Base-by-base conservation (phyloP, 2,329 filamentous ascomycete species). In the Ophiostoma sp. region DNA sequence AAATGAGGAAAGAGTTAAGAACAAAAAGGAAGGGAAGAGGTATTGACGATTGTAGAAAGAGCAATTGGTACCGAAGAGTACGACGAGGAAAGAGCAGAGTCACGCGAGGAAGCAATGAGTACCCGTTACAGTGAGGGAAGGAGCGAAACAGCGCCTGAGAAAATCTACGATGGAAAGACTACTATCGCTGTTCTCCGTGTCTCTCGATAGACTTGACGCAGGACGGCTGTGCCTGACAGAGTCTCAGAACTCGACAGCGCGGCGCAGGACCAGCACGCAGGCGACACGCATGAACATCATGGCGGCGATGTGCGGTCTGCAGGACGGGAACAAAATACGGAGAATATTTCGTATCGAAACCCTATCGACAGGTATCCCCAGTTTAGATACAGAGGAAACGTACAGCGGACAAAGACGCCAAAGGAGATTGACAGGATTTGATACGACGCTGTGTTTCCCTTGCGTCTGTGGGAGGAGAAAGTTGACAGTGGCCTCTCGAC, bases 151-250 rank as follows among this genome's bases (percentile, higher is more conserved):
- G 15, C 6, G 25, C n/a, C 39, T 4, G 17, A 33, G 25, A n/a
- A 50, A 11, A 50, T 45, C 22, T 45, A 66, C 36, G 36, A 66
- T 28, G 61, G 9, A 19, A n/a, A 45, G 11, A 19, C 22, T 22
- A 28, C 33, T 45, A 17, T 55, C 22, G 9, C 22, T 22, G 28
- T 50, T 68, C 22, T 33, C 39, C n/a, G 36, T 61, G 17, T 45
- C n/a, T 45, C 12, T 69, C 64, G 19, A 33, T 52, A 22, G 28
- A 36, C 66, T 69, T n/a, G 66, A 69, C 66, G 66, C 66, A 52
- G 28, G 45, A 55, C 66, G 66, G 66, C 66, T 42, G 68, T 70
- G n/a, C 68, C 50, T 57, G 68, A n/a, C 68, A 52, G 48, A 57
- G 68, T 69, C 66, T 69, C 66, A 55, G 45, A 69, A 55, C 48